phyloP scores from a whole-genome alignment of 2,329 filamentous ascomycete species.

The Trichophyton simii region DNA sequence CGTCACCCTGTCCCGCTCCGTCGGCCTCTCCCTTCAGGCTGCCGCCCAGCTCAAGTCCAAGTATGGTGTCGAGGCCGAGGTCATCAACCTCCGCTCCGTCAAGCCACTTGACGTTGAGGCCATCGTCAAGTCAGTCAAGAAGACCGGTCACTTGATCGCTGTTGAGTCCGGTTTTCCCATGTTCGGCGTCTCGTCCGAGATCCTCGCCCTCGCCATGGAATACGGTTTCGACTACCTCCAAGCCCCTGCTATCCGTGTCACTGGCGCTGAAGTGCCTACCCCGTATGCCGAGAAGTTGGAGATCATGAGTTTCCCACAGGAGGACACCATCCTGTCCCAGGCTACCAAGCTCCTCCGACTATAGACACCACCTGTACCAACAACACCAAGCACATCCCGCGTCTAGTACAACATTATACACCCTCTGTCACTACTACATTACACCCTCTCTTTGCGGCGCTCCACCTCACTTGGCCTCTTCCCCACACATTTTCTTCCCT shows the following conservation, averaged over 20 bases:
- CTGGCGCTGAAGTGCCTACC: conserved; percentile 92
- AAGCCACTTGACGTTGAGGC: conserved; percentile 93
- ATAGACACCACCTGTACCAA: conserved; percentile 32
- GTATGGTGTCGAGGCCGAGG: conserved; percentile 89
- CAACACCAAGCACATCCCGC: background rate
- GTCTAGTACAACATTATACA: background rate
- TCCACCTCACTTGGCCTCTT: background rate
- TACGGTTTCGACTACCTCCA: conserved; percentile 97
- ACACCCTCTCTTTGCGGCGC: background rate
- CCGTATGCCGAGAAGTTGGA: conserved; percentile 89
- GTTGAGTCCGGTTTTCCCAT: conserved; percentile 95
- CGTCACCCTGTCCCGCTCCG: conserved; percentile 85
- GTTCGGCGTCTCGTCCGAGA: conserved; percentile 84
- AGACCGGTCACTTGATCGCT: conserved; percentile 81
- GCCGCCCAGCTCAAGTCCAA: conserved; percentile 90
- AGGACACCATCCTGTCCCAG: conserved; percentile 75
- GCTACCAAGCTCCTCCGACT: conserved; percentile 78
- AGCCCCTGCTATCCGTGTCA: conserved; percentile 83
- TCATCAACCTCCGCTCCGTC: conserved; percentile 94
- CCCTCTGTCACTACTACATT: no score
- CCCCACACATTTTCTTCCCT: background rate
- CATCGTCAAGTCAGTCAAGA: conserved; percentile 96
- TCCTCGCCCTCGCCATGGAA: conserved; percentile 89
- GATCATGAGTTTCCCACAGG: conserved; percentile 88
- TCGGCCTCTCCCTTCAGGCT: conserved; percentile 78